Evolutionary conservation across 345 rosid genomes (phyloP), one percentile per base, ranked within the genome.

Genomic region (Lepidium aucheri): DNA sequence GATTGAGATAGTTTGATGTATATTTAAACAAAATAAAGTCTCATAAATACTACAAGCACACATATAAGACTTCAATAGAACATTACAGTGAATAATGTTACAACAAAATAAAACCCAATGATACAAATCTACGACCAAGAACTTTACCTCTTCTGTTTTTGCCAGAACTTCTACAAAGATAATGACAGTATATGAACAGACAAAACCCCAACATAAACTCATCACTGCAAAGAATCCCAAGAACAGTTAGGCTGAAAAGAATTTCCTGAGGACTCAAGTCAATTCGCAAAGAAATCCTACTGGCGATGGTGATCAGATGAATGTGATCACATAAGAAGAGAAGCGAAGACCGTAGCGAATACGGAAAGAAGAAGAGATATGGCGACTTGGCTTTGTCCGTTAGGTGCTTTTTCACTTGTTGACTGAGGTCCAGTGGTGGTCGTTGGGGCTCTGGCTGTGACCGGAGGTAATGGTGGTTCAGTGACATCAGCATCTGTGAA

Each of bases 401-500:
- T 87, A 30, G 76, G 70, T 2, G 67, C 36, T 22, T 70, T 17
- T 15, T 79, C 78, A 42, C 60, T 17, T 18, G 81, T 28, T 41
- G 83, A 22, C 7, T 81, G 11, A 22, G 78, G 73, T 39, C 53
- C 72, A 38, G 64, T 36, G 14, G 54, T 70, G 16, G 65, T 51
- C 9, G 67, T 4, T 16, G 80, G 68, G 14, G 72, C 12, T 55
- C 13, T 63, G 6, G 79, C 64, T 5, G 11, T 3, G n/a, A 70
- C 64, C 1, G 79, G 43, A 14, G 95, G 87, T 72, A 89, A 69
- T 5, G 97, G 91, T 39, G 91, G 51, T 77, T 87, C 97, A 0
- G 3, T 54, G 4, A 92, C 83, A 63, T 89, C 95, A 35, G 73
- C 51, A 17, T 64, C 87, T 0, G 73, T 65, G 60, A 92, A 71